These are phyloP conservation scores for Botrytis medusae DNA, from an alignment of 2,329 filamentous ascomycete species.

Conservation along the genomic window DNA sequence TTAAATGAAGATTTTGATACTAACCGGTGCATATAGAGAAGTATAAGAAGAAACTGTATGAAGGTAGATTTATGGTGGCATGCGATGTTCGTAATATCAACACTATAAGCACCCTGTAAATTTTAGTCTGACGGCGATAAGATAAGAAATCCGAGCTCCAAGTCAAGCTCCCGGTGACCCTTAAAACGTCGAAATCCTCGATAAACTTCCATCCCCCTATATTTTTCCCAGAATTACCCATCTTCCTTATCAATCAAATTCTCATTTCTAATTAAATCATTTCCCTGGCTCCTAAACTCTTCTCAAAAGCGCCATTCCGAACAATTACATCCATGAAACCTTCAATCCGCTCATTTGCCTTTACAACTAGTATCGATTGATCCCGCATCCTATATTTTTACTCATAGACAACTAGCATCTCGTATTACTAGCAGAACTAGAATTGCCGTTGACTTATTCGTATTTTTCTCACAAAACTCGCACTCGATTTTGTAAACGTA, in stretches of 20 bases:
- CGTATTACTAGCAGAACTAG: neutral
- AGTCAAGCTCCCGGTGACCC: neutral
- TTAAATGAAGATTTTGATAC: slow-evolving; percentile 28
- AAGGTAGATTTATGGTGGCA: neutral
- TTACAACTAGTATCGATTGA: neutral
- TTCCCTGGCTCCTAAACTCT: neutral
- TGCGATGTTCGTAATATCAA: neutral
- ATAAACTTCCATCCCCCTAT: neutral
- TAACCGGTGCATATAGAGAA: slow-evolving; percentile 38
- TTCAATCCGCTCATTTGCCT: neutral
- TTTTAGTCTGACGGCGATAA: slow-evolving; percentile 13
- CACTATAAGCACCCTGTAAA: neutral
- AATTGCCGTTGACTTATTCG: neutral
- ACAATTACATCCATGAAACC: neutral
- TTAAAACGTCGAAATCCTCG: neutral
- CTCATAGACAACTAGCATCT: neutral
- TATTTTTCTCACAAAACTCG: neutral
- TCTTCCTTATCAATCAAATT: neutral
- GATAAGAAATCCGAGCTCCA: slow-evolving; percentile 6
- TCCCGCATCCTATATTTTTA: neutral
- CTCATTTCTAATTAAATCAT: neutral
- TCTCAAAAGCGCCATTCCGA: neutral
- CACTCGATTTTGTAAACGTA: neutral
- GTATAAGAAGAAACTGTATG: neutral
- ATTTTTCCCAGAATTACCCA: neutral